Evolutionary conservation across 2,329 filamentous ascomycete genomes (phyloP), one percentile per base, ranked within the genome.

Genomic region (Akanthomyces muscarius): DNA sequence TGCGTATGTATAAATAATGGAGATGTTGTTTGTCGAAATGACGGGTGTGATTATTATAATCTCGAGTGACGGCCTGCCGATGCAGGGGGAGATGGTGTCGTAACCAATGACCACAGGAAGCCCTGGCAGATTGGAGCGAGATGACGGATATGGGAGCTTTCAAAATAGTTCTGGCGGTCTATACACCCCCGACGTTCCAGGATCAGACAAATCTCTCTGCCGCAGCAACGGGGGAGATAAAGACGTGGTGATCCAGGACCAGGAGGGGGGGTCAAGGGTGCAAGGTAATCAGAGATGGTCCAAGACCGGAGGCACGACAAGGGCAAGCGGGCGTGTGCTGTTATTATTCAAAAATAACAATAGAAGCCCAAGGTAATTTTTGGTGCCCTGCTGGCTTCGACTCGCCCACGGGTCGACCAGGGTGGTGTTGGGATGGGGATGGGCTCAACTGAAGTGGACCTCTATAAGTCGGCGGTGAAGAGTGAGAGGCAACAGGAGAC

Each of bases 381-480:
- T 55, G 47, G 59, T 55, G 59, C 42, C 59, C 23, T 52, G 57
- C 57, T 6, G 45, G 51, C 48, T 54, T 61, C 50, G 28, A 18
- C 33, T 61, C 50, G 28, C 38, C 33, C 42, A 55, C 59, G 59
- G 42, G 30, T 38, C 5, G 59, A 55, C 51, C 14, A 61, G 59
- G 59, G 59, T 55, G 4, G 50, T 61, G 58, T 60, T 60, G 57
- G 38, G 58, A 61, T 18, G 58, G 50, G 59, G 59, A 55, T 55
- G 41, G n/a, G 58, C 41, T 52, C 30, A 58, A 58, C 44, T 58
- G 55, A 51, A 59, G 58, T 61, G 58, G 58, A 61, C 51, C 50
- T 47, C 8, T 36, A 28, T 28, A 61, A 61, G 59, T 61, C 59
- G 59, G 59, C 58, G 58, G 58, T 61, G 59, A 61, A 48, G 51